Evolutionary conservation across 2,329 filamentous ascomycete genomes (phyloP).

Genomic region (Aureobasidium sp.): DNA sequence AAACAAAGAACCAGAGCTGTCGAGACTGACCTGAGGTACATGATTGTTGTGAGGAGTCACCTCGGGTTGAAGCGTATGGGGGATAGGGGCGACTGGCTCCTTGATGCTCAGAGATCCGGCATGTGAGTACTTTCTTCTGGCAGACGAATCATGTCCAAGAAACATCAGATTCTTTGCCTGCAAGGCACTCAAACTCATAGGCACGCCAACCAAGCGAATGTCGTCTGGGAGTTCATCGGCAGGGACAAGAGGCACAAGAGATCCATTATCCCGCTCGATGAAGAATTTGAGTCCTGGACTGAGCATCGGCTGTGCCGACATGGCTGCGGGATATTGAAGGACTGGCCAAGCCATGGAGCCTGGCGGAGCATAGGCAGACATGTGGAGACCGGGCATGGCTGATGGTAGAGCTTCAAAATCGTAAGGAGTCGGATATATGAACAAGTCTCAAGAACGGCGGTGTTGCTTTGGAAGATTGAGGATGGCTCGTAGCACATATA

Average conservation of each 20-base stretch:
- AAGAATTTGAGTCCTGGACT: slow-evolving; percentile 21
- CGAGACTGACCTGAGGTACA: neutral
- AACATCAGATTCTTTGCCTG: slow-evolving; percentile 23
- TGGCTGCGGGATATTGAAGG: neutral
- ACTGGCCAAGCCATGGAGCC: neutral
- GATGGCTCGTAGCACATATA: neutral
- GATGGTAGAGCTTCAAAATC: neutral
- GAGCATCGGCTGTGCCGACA: neutral
- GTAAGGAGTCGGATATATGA: neutral
- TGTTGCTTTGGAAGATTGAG: neutral
- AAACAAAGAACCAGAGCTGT: neutral
- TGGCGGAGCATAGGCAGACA: neutral
- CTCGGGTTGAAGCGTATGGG: neutral
- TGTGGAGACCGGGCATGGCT: neutral
- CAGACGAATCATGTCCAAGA: slow-evolving; percentile 21
- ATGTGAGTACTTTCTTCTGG: slow-evolving; percentile 11
- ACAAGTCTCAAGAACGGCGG: neutral
- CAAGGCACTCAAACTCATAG: slow-evolving; percentile 25
- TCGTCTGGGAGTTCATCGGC: slow-evolving; percentile 33
- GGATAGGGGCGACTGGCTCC: neutral
- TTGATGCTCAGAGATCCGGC: slow-evolving; percentile 18
- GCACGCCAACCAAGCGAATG: slow-evolving; percentile 29
- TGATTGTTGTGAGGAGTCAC: neutral
- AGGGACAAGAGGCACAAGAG: slow-evolving; percentile 32
- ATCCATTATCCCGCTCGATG: slow-evolving; percentile 28